Conservation (phyloP, 2,329 filamentous ascomycete genomes). For the Dactylonectria estremocensis region DNA sequence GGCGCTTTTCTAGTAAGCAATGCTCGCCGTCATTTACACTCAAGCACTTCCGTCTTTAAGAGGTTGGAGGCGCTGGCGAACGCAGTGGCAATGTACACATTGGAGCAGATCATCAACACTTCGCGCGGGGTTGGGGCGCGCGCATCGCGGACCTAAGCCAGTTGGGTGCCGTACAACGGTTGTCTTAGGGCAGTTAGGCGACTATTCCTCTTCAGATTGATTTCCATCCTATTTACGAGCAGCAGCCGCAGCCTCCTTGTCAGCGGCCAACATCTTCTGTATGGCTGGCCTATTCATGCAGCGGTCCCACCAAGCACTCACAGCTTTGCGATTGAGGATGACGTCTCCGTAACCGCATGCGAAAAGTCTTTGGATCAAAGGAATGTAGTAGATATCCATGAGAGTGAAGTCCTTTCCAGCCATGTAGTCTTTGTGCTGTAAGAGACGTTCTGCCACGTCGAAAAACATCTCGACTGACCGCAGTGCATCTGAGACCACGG, state of each 20-base stretch:
- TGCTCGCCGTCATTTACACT: too few species aligned
- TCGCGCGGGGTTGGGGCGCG: too few species aligned
- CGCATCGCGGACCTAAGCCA: too few species aligned
- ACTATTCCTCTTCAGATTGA: not conserved
- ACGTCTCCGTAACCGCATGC: constrained; percentile 57
- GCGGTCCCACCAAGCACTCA: constrained; percentile 61
- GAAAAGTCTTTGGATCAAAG: constrained; percentile 60
- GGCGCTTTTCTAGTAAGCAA: too few species aligned
- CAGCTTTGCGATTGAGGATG: constrained; percentile 53
- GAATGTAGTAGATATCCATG: constrained; percentile 64
- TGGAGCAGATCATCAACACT: too few species aligned
- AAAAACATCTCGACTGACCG: constrained; percentile 58
- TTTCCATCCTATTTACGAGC: constrained; percentile 38
- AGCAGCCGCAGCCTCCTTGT: constrained; percentile 52
- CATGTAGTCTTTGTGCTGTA: constrained; percentile 60
- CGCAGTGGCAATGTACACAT: too few species aligned
- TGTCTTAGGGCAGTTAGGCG: too few species aligned
- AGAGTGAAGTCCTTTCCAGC: constrained; percentile 61
- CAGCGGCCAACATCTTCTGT: constrained; percentile 53
- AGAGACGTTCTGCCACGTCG: constrained; percentile 58
- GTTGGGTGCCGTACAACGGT: too few species aligned
- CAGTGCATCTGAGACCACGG: constrained; percentile 56
- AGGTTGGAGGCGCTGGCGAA: too few species aligned
- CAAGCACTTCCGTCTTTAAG: too few species aligned
- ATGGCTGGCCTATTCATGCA: constrained; percentile 56